A percentile compares a stretch with the other conserved stretches of the same genome.
These are phyloP conservation scores for Aplosporella prunicola DNA, from an alignment of 2,329 filamentous ascomycete genomes.

Conservation along the genomic window DNA sequence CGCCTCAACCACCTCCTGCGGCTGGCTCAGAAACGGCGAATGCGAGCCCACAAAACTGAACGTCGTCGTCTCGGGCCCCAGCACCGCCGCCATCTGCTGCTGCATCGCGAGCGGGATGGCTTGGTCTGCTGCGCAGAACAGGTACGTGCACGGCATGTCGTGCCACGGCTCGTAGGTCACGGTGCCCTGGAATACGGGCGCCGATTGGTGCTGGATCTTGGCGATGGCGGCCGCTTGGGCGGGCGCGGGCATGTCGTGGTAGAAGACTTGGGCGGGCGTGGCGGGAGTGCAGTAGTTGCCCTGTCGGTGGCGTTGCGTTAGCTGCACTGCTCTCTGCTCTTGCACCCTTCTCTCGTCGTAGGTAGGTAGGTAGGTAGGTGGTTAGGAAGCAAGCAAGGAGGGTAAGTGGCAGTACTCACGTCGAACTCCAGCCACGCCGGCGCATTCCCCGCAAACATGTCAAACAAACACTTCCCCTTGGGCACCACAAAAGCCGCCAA, in stretches of 20 bases:
- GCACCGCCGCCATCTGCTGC: constrained; percentile 23
- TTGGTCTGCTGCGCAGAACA: constrained; percentile 29
- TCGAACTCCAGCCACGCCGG: constrained; percentile 22
- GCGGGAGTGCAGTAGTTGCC: constrained; percentile 7
- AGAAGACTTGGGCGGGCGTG: constrained; percentile 8
- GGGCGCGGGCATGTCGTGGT: constrained; percentile 9
- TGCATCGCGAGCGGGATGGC: constrained; percentile 24
- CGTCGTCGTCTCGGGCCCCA: constrained; percentile 11
- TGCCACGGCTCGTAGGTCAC: constrained; percentile 26
- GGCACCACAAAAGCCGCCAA: constrained; percentile 29
- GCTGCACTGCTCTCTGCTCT: neutral
- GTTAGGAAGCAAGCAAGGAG: neutral
- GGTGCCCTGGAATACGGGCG: constrained; percentile 12
- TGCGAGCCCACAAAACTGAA: constrained; percentile 21
- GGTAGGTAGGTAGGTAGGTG: neutral
- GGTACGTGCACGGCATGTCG: constrained; percentile 26
- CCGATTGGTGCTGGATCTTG: constrained; percentile 4
- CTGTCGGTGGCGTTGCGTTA: neutral
- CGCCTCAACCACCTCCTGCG: constrained; percentile 23
- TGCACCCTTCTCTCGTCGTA: neutral
- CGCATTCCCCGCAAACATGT: constrained; percentile 18
- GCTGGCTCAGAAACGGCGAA: constrained; percentile 34
- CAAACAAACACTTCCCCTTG: constrained; percentile 24
- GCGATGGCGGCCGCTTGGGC: constrained; percentile 2
- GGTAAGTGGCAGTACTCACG: constrained; percentile 11